A percentile compares a stretch with the other conserved stretches of the same genome.
These are phyloP conservation scores for Dactylellina parvicollis DNA, from an alignment of 2,329 filamentous ascomycete species.

Conservation along the genomic window DNA sequence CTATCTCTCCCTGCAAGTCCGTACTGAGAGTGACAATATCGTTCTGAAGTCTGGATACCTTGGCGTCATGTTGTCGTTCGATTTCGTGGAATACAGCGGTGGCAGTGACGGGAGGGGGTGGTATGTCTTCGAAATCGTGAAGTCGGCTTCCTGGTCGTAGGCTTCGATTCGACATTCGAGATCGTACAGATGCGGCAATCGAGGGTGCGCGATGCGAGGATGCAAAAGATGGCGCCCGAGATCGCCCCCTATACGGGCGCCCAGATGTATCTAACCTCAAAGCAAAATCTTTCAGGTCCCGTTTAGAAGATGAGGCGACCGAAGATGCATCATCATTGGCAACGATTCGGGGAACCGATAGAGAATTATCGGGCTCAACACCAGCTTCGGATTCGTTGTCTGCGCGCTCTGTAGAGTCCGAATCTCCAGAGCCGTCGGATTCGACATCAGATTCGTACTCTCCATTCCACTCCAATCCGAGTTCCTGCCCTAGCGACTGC, in stretches of 20 bases:
- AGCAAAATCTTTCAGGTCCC: conserved; percentile 36
- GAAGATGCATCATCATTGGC: conserved; percentile 37
- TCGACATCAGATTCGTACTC: conserved; percentile 46
- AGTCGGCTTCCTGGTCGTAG: conserved; percentile 34
- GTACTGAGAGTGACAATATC: conserved; percentile 51
- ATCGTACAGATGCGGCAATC: conserved; percentile 46
- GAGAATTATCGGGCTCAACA: neutral
- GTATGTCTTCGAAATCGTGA: conserved; percentile 38
- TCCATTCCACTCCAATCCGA: conserved; percentile 48
- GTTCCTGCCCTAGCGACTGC: conserved; percentile 44
- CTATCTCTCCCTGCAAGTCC: conserved; percentile 50
- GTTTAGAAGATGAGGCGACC: conserved; percentile 33
- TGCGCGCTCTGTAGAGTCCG: conserved; percentile 45
- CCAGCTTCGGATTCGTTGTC: conserved; percentile 50
- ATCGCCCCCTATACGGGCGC: conserved; percentile 27
- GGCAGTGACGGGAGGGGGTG: conserved; percentile 37
- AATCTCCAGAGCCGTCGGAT: conserved; percentile 44
- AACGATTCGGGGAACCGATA: conserved; percentile 27
- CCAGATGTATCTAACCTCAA: conserved; percentile 48
- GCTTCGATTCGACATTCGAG: conserved; percentile 44
- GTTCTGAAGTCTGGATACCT: conserved; percentile 38
- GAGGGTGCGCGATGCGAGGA: conserved; percentile 45
- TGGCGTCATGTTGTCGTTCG: conserved; percentile 49
- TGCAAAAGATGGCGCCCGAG: conserved; percentile 32
- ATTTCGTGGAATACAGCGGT: conserved; percentile 52